A percentile compares a stretch with the other conserved stretches of the same genome.
Evolutionary conservation across 148 eudicot genomes (phyloP).

Genomic region (Beta vulgaris): DNA sequence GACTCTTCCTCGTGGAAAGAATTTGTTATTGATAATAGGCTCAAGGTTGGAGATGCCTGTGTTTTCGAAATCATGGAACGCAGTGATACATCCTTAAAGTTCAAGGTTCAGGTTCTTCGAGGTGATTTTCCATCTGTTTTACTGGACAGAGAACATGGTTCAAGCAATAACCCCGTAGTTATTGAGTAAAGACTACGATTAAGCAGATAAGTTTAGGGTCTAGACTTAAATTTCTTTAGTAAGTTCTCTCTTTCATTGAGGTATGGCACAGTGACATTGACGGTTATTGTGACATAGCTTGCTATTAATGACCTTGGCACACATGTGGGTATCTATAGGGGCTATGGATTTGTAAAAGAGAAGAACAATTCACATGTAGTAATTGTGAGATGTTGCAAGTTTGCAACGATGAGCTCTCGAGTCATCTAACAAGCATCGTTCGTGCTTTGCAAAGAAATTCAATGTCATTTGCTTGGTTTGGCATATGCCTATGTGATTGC

Average conservation of each 20-base stretch:
- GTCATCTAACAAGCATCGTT: no score
- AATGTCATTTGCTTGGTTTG: no score
- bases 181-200: not conserved
- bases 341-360: no score
- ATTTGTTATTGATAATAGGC: slow-evolving; percentile 37
- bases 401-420: no score
- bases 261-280: not conserved
- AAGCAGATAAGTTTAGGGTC: not conserved
- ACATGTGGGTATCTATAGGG: no score
- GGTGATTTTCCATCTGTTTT: slow-evolving; percentile 34
- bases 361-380: no score
- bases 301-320: not conserved
- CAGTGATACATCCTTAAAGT: slow-evolving; percentile 10
- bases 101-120: slow-evolving; percentile 44
- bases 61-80: slow-evolving; percentile 37
- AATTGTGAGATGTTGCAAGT: no score
- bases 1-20: slow-evolving; percentile 25
- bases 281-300: not conserved
- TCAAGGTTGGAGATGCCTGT: slow-evolving; percentile 45
- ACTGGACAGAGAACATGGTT: slow-evolving; percentile 6
- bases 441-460: no score
- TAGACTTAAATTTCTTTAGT: not conserved
- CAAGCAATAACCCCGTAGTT: slow-evolving; percentile 8
- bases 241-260: not conserved
- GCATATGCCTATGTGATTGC: no score